phyloP scores from a whole-genome alignment of 805 yeast genomes.

The Candida mattraensis region DNA sequence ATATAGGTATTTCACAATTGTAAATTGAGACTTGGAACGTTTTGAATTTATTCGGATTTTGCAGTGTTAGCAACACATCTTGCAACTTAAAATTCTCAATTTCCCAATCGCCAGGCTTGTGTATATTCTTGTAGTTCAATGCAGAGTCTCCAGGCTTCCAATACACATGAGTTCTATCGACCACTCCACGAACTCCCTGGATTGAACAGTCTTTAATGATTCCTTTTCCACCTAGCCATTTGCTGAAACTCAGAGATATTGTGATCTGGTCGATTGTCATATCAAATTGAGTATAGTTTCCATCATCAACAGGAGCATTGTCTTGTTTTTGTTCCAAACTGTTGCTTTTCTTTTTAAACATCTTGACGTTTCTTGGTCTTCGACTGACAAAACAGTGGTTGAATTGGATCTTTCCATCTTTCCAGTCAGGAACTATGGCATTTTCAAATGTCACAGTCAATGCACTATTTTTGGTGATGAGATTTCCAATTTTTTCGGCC shows the following conservation, averaged over 20 bases:
- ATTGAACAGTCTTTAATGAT: conserved; percentile 77
- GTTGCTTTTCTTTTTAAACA: conserved; percentile 25
- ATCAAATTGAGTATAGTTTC: conserved; percentile 95
- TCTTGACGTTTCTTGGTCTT: conserved; percentile 57
- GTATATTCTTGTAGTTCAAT: conserved; percentile 68
- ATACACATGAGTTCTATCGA: conserved; percentile 83
- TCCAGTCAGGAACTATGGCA: conserved; percentile 95
- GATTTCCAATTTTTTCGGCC: conserved; percentile 77
- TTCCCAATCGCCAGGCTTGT: conserved; percentile 90
- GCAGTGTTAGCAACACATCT: conserved; percentile 78
- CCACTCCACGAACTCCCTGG: conserved; percentile 86
- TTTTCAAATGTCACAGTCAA: conserved; percentile 84
- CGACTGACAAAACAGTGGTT: conserved; percentile 82
- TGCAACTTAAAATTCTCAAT: conserved; percentile 78
- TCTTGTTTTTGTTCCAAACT: not conserved
- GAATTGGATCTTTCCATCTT: conserved; percentile 80
- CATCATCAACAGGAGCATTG: conserved; percentile 63
- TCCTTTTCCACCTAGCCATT: conserved; percentile 91
- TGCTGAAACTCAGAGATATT: conserved; percentile 73
- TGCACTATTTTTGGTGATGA: conserved; percentile 80
- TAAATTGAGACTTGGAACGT: conserved; percentile 88
- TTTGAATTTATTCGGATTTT: conserved; percentile 78
- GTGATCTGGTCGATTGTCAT: conserved; percentile 83
- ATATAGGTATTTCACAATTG: conserved; percentile 73
- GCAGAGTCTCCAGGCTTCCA: conserved; percentile 87